Percentiles rank a stretch among this genome's conserved stretches.
phyloP scores from a whole-genome alignment of 148 eudicot genomes.

The Rhododendron simsii region DNA sequence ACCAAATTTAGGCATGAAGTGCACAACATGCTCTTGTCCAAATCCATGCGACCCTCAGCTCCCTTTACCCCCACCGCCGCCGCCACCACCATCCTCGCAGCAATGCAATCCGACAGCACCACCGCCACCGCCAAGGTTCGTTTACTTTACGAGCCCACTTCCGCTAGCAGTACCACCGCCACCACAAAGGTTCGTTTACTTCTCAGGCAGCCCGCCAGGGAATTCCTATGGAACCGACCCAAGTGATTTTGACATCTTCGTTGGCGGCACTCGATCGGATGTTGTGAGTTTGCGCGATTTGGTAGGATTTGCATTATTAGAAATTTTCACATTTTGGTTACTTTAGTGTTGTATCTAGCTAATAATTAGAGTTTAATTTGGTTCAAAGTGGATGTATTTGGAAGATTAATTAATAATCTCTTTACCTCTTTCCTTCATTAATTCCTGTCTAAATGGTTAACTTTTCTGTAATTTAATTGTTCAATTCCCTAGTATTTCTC shows the following conservation, averaged over 20 bases:
- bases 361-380: not conserved
- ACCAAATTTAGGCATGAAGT: conserved; percentile 39
- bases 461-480: not conserved
- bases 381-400: not conserved
- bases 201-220: conserved; percentile 23
- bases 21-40: conserved; percentile 49
- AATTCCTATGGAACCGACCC: conserved; percentile 26
- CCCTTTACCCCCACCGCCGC: conserved; percentile 29
- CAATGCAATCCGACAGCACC: conserved; percentile 24
- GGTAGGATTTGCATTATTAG: conserved; percentile 6
- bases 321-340: conserved; percentile 1
- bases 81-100: conserved; percentile 7
- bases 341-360: no score
- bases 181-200: conserved; percentile 28
- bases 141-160: conserved; percentile 15
- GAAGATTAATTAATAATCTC: no score
- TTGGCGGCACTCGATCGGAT: not conserved
- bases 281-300: not conserved
- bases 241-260: not conserved
- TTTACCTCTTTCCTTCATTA: no score
- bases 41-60: conserved; percentile 23
- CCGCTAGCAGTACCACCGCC: conserved; percentile 21
- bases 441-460: not conserved
- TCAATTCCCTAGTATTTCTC: not conserved
- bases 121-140: conserved; percentile 34